phyloP scores from a whole-genome alignment of 2,329 filamentous ascomycete genomes.

The Capronia coronata region DNA sequence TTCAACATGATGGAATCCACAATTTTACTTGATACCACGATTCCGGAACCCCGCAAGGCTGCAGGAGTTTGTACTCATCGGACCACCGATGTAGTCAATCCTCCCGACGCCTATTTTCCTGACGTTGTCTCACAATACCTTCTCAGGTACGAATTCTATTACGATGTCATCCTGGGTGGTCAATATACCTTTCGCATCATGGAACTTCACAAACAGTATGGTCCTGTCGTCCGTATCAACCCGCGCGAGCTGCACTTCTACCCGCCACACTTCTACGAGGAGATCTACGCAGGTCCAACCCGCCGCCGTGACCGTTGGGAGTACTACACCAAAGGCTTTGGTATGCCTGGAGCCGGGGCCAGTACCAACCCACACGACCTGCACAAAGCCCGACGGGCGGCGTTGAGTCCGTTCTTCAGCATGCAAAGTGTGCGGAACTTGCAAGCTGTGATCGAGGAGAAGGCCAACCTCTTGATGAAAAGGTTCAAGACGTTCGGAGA shows the following conservation, averaged over 20 bases:
- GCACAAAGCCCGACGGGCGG: conserved; percentile 23
- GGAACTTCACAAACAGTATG: conserved; percentile 34
- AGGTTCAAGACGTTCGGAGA: conserved; percentile 11
- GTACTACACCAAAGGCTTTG: conserved; percentile 14
- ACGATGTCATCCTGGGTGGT: conserved; percentile 32
- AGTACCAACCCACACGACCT: conserved; percentile 29
- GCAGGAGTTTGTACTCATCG: no score
- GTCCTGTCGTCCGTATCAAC: conserved; percentile 31
- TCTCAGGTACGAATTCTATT: conserved; percentile 32
- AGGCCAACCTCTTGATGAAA: conserved; percentile 24
- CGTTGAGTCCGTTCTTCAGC: conserved; percentile 27
- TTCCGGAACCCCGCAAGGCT: no score
- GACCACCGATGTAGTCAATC: no score
- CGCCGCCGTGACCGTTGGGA: conserved; percentile 13
- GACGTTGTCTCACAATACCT: background rate
- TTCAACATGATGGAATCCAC: background rate
- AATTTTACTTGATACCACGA: no score
- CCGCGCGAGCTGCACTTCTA: conserved; percentile 28
- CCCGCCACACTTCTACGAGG: conserved; percentile 26
- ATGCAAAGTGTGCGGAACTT: conserved; percentile 15
- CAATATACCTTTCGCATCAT: conserved; percentile 33
- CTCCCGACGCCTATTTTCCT: background rate
- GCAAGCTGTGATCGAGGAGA: conserved; percentile 21
- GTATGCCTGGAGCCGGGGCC: conserved; percentile 9
- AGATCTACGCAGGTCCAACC: conserved; percentile 29